These are phyloP conservation scores for Chalciporus piperatoides DNA, from an alignment of 1,284 basidiomycete genomes.

Conservation along the genomic window DNA sequence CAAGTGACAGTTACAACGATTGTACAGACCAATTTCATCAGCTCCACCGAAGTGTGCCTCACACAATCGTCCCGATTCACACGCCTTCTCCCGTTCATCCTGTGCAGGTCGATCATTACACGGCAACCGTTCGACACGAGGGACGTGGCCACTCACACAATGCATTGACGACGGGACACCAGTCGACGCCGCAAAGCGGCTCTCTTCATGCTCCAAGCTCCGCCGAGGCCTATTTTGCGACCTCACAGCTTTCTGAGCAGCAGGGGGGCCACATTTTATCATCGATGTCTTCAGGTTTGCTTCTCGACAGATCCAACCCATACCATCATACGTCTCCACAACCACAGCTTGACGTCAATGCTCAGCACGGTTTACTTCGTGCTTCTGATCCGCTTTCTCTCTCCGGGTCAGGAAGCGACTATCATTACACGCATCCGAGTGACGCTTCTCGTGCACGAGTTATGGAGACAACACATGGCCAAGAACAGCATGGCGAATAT, in stretches of 20 bases:
- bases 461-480: slow-evolving; percentile 24
- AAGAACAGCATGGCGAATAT: slow-evolving; percentile 29
- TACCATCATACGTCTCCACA: slow-evolving; percentile 29
- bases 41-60: slow-evolving; percentile 30
- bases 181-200: slow-evolving; percentile 15
- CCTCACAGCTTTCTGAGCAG: slow-evolving; percentile 26
- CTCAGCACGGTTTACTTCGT: slow-evolving; percentile 23
- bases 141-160: slow-evolving; percentile 28
- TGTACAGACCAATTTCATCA: slow-evolving; percentile 31
- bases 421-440: slow-evolving; percentile 30
- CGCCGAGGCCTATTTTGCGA: slow-evolving; percentile 28
- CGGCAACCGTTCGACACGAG: slow-evolving; percentile 30
- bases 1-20: slow-evolving; percentile 24
- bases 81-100: slow-evolving; percentile 27
- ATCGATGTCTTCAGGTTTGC: slow-evolving; percentile 28
- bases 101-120: slow-evolving; percentile 37
- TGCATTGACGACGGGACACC: slow-evolving; percentile 24
- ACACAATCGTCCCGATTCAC: slow-evolving; percentile 27
- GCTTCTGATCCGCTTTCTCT: slow-evolving; percentile 32
- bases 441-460: slow-evolving; percentile 28
- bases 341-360: slow-evolving; percentile 32
- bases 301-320: slow-evolving; percentile 27
- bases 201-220: slow-evolving; percentile 23
- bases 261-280: slow-evolving; percentile 28
- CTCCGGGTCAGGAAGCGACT: slow-evolving; percentile 29